Evolutionary conservation across 176 grass and related monocot species (phyloP).

Genomic region (Avena insularis): DNA sequence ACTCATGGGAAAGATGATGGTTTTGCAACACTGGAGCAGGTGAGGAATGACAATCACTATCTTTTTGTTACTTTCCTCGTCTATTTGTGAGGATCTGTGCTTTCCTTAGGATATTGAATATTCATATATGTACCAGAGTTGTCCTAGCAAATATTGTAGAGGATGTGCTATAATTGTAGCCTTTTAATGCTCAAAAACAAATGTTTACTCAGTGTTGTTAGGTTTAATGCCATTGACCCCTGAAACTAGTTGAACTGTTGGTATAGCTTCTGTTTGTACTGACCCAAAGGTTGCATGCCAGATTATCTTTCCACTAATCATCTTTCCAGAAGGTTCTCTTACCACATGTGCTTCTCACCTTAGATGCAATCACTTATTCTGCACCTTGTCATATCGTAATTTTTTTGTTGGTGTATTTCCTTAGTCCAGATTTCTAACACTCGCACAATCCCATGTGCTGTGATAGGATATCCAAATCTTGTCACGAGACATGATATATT

Average conservation of each 20-base stretch:
- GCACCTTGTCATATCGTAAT: neutral
- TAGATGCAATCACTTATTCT: neutral
- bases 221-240: constrained; percentile 10
- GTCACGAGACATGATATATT: neutral
- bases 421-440: neutral
- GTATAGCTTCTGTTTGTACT: neutral
- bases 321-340: constrained; percentile 15
- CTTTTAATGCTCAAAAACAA: neutral
- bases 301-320: constrained; percentile 14
- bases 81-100: neutral
- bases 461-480: neutral
- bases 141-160: neutral
- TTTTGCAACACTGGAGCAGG: constrained; percentile 97
- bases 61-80: constrained; percentile 28
- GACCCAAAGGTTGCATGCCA: neutral
- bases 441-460: constrained; percentile 7
- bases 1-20: constrained; percentile 70
- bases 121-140: constrained; percentile 28
- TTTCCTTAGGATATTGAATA: constrained; percentile 24
- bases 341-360: neutral
- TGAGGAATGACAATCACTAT: constrained; percentile 38
- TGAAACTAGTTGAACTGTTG: constrained; percentile 14
- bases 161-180: neutral
- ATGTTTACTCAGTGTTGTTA: neutral
- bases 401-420: constrained; percentile 12